These are phyloP conservation scores for Aegilops umbellulata DNA, from an alignment of 176 grass and related monocot genomes.

Conservation along the genomic window DNA sequence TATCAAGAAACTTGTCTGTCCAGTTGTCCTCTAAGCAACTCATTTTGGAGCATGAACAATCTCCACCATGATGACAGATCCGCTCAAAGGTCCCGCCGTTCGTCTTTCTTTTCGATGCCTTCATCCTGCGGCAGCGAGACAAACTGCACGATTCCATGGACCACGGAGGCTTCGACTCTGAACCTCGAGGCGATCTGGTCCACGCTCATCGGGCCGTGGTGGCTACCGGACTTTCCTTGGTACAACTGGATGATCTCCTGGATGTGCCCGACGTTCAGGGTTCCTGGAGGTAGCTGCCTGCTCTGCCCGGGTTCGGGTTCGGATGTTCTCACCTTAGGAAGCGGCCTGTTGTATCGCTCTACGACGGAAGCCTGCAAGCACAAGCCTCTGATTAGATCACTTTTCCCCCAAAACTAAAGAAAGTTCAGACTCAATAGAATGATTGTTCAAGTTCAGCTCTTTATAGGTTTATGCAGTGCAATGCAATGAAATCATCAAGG, in stretches of 20 bases:
- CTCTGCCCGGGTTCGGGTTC: slow-evolving; percentile 25
- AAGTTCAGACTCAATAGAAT: background rate
- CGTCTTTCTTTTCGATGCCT: slow-evolving; percentile 27
- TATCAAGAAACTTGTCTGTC: background rate
- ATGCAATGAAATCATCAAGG: background rate
- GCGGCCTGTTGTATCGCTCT: slow-evolving; percentile 41
- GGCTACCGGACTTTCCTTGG: slow-evolving; percentile 50
- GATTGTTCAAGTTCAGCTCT: background rate
- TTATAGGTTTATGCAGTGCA: background rate
- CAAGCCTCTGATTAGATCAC: background rate
- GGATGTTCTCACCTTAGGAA: slow-evolving; percentile 66
- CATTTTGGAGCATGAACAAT: slow-evolving; percentile 10
- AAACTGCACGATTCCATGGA: slow-evolving; percentile 57
- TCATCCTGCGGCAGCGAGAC: slow-evolving; percentile 55
- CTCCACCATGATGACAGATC: background rate
- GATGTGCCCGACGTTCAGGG: slow-evolving; percentile 42
- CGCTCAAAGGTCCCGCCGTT: background rate
- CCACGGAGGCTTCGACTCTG: slow-evolving; percentile 39
- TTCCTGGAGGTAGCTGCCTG: slow-evolving; percentile 52
- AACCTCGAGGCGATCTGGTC: slow-evolving; percentile 57
- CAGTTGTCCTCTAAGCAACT: background rate
- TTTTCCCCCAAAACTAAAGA: background rate
- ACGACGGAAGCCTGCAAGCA: slow-evolving; percentile 51
- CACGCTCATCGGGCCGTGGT: slow-evolving; percentile 43
- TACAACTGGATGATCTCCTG: slow-evolving; percentile 65